phyloP scores from a whole-genome alignment of 2,329 filamentous ascomycete genomes.

The Penicillium corylophilum region DNA sequence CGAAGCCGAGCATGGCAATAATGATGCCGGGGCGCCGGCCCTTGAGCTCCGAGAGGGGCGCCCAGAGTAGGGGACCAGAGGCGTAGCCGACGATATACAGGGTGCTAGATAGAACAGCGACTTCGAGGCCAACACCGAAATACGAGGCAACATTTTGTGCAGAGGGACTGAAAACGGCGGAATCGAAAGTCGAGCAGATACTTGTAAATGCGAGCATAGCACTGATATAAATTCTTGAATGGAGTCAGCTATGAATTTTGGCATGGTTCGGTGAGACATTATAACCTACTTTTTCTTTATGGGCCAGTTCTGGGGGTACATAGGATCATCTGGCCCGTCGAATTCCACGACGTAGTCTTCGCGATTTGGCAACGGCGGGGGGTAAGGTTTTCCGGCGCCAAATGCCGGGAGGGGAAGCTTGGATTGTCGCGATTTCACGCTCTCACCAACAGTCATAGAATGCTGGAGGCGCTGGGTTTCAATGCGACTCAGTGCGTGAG shows the following conservation, averaged over 20 bases:
- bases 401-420: constrained; percentile 25
- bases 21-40: constrained; percentile 55
- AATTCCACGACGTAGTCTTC: constrained; percentile 60
- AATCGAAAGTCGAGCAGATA: constrained; percentile 49
- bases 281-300: constrained; percentile 44
- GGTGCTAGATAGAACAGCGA: constrained; percentile 45
- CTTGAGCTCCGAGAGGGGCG: constrained; percentile 59
- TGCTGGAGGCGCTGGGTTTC: constrained; percentile 38
- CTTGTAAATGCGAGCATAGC: constrained; percentile 24
- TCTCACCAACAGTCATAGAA: constrained; percentile 38
- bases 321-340: constrained; percentile 52
- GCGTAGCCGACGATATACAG: constrained; percentile 53
- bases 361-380: constrained; percentile 49
- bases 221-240: constrained; percentile 15
- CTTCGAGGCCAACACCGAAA: constrained; percentile 44
- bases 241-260: neutral
- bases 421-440: constrained; percentile 26
- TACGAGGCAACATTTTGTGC: constrained; percentile 53
- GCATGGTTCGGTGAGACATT: neutral
- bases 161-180: constrained; percentile 66
- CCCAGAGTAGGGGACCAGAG: constrained; percentile 59
- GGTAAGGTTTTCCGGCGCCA: constrained; percentile 50
- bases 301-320: constrained; percentile 56
- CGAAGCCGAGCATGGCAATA: constrained; percentile 42
- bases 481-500: constrained; percentile 30